A percentile compares a stretch with the other conserved stretches of the same genome.
These are phyloP conservation scores for Madurella fahalii DNA, from an alignment of 2,329 filamentous ascomycete genomes.

Conservation along the genomic window DNA sequence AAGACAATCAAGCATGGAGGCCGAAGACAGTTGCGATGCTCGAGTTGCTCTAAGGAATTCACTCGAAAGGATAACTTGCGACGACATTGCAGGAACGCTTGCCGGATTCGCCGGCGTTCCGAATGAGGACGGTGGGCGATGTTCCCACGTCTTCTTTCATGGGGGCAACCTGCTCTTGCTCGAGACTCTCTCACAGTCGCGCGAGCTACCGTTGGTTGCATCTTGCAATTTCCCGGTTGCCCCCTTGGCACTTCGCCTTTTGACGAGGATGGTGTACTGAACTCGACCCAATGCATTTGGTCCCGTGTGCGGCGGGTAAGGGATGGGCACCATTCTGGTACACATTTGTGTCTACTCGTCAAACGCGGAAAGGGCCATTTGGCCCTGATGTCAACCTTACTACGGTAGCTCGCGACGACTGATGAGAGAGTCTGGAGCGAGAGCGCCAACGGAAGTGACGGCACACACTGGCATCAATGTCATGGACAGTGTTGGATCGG, in stretches of 20 bases:
- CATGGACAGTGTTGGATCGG: no score
- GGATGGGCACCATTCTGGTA: not conserved
- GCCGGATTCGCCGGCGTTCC: no score
- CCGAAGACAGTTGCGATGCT: not conserved
- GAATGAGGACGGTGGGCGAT: no score
- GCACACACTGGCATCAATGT: no score
- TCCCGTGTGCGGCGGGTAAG: not conserved
- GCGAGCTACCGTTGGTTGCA: not conserved
- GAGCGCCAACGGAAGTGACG: no score
- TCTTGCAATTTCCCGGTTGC: not conserved
- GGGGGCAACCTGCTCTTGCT: not conserved
- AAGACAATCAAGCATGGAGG: not conserved
- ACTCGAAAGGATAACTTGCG: not conserved
- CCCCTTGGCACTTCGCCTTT: not conserved
- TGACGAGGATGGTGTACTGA: not conserved
- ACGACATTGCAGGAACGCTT: not conserved
- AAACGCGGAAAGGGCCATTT: no score
- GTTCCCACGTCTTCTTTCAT: not conserved
- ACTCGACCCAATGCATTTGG: not conserved
- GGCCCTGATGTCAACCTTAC: no score
- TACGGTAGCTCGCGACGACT: no score
- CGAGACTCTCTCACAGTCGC: not conserved
- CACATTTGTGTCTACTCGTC: no score
- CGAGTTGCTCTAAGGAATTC: not conserved
- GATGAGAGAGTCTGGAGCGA: no score